Evolutionary conservation across 2,329 filamentous ascomycete genomes (phyloP).

Genomic region (Botrytis squamosa): DNA sequence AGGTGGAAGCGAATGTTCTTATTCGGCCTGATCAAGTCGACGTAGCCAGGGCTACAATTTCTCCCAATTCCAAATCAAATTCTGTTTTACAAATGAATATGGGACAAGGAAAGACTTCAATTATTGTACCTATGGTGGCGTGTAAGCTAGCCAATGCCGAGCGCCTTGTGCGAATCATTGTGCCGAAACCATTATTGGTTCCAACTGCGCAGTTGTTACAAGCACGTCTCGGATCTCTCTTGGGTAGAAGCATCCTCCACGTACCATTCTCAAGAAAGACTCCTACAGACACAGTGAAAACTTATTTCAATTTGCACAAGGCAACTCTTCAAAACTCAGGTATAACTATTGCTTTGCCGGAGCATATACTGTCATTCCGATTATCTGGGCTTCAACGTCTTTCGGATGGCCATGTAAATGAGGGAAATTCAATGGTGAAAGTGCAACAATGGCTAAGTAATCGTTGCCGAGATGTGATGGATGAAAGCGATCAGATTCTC

Average conservation of each 20-base stretch:
- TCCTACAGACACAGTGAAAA: conserved; percentile 38
- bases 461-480: conserved; percentile 50
- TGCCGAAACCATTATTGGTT: conserved; percentile 46
- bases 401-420: conserved; percentile 41
- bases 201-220: conserved; percentile 49
- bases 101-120: conserved; percentile 62
- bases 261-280: conserved; percentile 50
- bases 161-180: conserved; percentile 45
- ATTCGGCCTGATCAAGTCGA: conserved; percentile 61
- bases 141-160: conserved; percentile 46
- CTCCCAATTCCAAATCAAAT: conserved; percentile 51
- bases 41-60: conserved; percentile 60
- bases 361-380: conserved; percentile 55
- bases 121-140: conserved; percentile 54
- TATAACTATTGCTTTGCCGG: conserved; percentile 50
- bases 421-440: conserved; percentile 46
- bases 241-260: conserved; percentile 46
- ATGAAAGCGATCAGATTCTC: conserved; percentile 49
- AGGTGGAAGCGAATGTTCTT: conserved; percentile 63
- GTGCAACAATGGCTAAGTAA: conserved; percentile 46
- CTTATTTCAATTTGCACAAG: conserved; percentile 43
- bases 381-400: conserved; percentile 50
- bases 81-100: conserved; percentile 67
- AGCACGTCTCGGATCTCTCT: conserved; percentile 44
- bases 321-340: conserved; percentile 41